phyloP scores from a whole-genome alignment of 129 eudicot genomes.

The Kitagawia praeruptora region DNA sequence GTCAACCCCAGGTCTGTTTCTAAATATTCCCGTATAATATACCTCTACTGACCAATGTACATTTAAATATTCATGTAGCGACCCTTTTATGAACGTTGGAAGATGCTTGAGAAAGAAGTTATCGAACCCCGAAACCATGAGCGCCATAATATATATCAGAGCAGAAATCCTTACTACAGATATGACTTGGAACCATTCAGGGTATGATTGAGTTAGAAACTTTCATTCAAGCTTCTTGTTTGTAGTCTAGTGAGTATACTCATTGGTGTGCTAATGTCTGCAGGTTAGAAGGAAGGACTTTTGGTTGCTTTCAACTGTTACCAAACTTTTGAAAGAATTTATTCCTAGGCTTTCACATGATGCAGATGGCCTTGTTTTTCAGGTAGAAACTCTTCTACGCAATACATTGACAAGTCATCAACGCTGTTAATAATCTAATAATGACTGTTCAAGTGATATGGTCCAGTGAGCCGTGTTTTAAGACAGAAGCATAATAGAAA shows the following conservation, averaged over 20 bases:
- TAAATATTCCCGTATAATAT: not conserved
- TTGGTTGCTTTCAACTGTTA: conserved; percentile 93
- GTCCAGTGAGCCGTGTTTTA: not conserved
- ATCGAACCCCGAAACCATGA: conserved; percentile 84
- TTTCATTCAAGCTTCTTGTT: not conserved
- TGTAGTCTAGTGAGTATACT: not conserved
- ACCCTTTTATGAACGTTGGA: conserved; percentile 98
- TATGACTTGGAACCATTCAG: conserved; percentile 96
- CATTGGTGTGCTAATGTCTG: conserved; percentile 21
- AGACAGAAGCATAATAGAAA: not conserved
- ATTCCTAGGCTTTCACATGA: conserved; percentile 95
- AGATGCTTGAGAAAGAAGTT: conserved; percentile 95
- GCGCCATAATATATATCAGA: conserved; percentile 40
- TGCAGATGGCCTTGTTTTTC: conserved; percentile 98
- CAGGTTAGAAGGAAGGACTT: conserved; percentile 99
- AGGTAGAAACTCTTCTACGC: conserved; percentile 34
- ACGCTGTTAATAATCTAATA: not conserved
- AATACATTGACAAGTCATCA: not conserved
- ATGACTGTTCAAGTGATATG: not conserved
- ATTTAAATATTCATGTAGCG: conserved; percentile 35
- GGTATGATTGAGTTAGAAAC: conserved; percentile 33
- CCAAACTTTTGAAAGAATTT: conserved; percentile 78
- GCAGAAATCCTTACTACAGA: conserved; percentile 65
- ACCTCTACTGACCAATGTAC: not conserved
- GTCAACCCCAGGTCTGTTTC: not conserved